Percentiles rank a stretch among this genome's conserved stretches.
Conservation (phyloP, 106 monocot genomes). For the Gastrodia elata region DNA sequence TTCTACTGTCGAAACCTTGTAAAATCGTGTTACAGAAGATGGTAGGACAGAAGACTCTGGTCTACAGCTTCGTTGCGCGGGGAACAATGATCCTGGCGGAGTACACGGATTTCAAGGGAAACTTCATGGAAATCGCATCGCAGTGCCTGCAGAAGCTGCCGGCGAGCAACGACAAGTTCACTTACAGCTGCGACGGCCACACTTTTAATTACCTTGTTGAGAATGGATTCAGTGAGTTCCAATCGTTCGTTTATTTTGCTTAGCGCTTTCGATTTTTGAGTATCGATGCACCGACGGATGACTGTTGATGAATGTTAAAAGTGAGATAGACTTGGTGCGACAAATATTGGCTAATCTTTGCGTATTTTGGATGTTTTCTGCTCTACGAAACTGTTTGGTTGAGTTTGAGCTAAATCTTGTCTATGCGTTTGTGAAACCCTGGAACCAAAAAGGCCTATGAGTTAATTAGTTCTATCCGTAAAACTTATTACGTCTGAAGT, state of each 20-base stretch:
- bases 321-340: too few relatives aligned
- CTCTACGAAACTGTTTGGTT: too few relatives aligned
- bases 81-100: constrained; percentile 39
- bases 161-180: constrained; percentile 34
- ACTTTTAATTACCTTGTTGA: constrained; percentile 43
- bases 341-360: too few relatives aligned
- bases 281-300: background rate
- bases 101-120: constrained; percentile 48
- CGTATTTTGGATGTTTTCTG: too few relatives aligned
- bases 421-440: too few relatives aligned
- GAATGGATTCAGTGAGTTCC: constrained; percentile 33
- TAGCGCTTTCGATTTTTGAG: background rate
- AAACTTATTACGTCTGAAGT: too few relatives aligned
- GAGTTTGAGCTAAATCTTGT: too few relatives aligned
- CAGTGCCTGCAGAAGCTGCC: constrained; percentile 46
- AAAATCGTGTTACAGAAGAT: constrained; percentile 17
- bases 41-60: constrained; percentile 25
- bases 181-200: constrained; percentile 39
- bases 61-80: constrained; percentile 43
- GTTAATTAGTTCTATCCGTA: too few relatives aligned
- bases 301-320: too few relatives aligned
- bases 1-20: background rate
- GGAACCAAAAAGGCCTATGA: too few relatives aligned
- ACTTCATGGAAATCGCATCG: constrained; percentile 34
- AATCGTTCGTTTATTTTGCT: background rate